Conservation (phyloP, 2,329 filamentous ascomycete genomes). For the Sclerotinia glacialis region DNA sequence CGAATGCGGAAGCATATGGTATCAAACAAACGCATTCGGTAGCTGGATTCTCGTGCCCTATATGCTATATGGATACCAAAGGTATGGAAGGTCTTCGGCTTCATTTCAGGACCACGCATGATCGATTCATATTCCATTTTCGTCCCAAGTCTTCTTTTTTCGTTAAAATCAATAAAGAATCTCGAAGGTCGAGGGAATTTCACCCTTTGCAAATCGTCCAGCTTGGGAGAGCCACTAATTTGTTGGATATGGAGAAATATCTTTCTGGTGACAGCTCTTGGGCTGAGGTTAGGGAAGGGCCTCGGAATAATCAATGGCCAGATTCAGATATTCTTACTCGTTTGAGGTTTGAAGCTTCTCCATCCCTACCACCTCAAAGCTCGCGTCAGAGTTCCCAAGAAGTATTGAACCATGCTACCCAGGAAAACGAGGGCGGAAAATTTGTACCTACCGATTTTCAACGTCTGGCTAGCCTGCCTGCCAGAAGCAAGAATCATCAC, state of each 20-base stretch:
- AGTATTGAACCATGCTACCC: slow-evolving; percentile 28
- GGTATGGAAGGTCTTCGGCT: slow-evolving; percentile 30
- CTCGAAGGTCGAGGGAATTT: slow-evolving; percentile 33
- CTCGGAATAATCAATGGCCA: slow-evolving; percentile 38
- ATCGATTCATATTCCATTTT: slow-evolving; percentile 32
- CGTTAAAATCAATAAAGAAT: slow-evolving; percentile 32
- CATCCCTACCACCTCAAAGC: slow-evolving; percentile 31
- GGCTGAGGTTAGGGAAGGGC: slow-evolving; percentile 45
- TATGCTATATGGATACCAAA: slow-evolving; percentile 28
- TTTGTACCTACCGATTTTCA: not conserved
- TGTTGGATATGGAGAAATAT: slow-evolving; percentile 48
- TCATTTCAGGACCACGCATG: slow-evolving; percentile 34
- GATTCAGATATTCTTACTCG: slow-evolving; percentile 27
- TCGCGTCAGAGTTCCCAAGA: slow-evolving; percentile 36
- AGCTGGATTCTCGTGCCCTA: slow-evolving; percentile 32
- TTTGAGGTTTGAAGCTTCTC: slow-evolving; percentile 26
- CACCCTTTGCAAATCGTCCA: slow-evolving; percentile 44
- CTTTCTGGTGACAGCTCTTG: slow-evolving; percentile 49
- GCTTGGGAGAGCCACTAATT: slow-evolving; percentile 44
- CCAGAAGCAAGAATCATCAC: slow-evolving; percentile 2
- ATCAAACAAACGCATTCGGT: slow-evolving; percentile 30
- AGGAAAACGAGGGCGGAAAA: slow-evolving; percentile 22
- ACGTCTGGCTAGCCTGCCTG: not conserved
- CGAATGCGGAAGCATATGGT: slow-evolving; percentile 27
- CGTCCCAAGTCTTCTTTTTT: slow-evolving; percentile 46